Evolutionary conservation across 1,139 yeast species (phyloP), one percentile per base, ranked within the genome.

Genomic region (Geotrichum europaeum): DNA sequence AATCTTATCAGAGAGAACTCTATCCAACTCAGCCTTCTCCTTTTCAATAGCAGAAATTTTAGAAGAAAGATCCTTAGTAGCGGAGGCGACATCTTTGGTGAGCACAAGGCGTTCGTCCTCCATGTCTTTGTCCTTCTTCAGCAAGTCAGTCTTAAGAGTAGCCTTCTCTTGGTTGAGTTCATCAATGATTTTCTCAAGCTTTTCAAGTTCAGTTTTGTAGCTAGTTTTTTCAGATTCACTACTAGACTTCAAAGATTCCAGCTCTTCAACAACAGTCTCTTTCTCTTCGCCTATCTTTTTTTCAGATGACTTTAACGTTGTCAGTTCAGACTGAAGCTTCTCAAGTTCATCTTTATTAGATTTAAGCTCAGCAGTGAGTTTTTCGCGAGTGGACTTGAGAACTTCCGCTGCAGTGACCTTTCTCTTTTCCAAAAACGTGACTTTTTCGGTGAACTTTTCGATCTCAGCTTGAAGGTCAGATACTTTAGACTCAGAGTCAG

Each of bases 81-180:
- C 63, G 18, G 65, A 59, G 5, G 62, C 63, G n/a, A 61, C 64
- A 45, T 62, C 64, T 49, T 60, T 64, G 32, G 64, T 63, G 22
- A 64, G 58, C 7, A 62, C 58, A 20, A 40, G 49, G 7, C 65
- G 57, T 40, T 62, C 63, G 30, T 56, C 60, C 56, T 65, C 63
- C 36, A 61, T 59, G n/a, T 59, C 56, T 40, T 52, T 49, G 7
- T 55, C 58, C 55, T 63, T 58, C 36, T 50, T 43, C 54, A 52
- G 49, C 24, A 62, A 20, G 24, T 59, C 60, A 9, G 36, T 20
- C 30, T 50, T 40, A 6, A 62, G 51, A 15, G 25, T 6, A 53
- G 45, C 55, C 57, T 63, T 59, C 45, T 55, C 61, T 22, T 54
- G 15, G 58, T 51, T 51, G 43, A 58, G 52, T 22, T 56, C 28